A percentile compares a stretch with the other conserved stretches of the same genome.
Evolutionary conservation across 495 filamentous ascomycete genomes (phyloP).

Genomic region (Lasiosphaeria miniovina): DNA sequence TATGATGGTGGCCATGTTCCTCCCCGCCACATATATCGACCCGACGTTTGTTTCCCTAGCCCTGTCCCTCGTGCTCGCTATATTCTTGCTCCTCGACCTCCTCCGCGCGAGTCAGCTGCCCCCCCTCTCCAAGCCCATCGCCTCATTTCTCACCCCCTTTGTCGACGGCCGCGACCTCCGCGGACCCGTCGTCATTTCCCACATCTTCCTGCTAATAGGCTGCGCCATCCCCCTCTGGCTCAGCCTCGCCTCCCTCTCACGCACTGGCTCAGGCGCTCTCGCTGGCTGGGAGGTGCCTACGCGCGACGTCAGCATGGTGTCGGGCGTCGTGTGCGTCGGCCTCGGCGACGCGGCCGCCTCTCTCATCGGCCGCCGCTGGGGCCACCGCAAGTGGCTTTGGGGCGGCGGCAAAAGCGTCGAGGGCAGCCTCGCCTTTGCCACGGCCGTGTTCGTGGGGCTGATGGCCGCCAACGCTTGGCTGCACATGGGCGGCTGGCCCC

Average conservation of each 20-base stretch:
- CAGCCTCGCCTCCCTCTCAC: constrained; percentile 62
- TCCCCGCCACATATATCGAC: constrained; percentile 81
- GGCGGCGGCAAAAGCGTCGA: constrained; percentile 93
- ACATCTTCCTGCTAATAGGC: constrained; percentile 95
- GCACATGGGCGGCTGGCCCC: constrained; percentile 65
- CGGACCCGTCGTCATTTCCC: constrained; percentile 89
- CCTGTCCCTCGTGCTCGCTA: constrained; percentile 65
- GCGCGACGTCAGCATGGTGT: constrained; percentile 80
- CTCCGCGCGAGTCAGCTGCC: constrained; percentile 88
- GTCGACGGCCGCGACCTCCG: constrained; percentile 91
- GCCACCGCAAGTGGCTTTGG: constrained; percentile 91
- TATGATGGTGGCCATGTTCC: constrained; percentile 94
- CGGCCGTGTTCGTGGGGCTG: constrained; percentile 73
- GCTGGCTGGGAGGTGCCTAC: constrained; percentile 67
- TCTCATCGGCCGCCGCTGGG: constrained; percentile 82
- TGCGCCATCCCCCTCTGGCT: constrained; percentile 95
- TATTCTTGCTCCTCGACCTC: constrained; percentile 86
- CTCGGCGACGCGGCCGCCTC: constrained; percentile 96
- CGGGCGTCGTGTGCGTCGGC: constrained; percentile 89
- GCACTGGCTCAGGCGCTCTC: constrained; percentile 51
- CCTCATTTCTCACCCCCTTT: constrained; percentile 83
- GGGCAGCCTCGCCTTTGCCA: constrained; percentile 80
- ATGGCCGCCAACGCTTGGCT: constrained; percentile 73
- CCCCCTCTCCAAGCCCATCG: constrained; percentile 77
- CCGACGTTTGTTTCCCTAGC: constrained; percentile 78